These are phyloP conservation scores for Salix exigua DNA, from an alignment of 345 rosid genomes.

Conservation along the genomic window DNA sequence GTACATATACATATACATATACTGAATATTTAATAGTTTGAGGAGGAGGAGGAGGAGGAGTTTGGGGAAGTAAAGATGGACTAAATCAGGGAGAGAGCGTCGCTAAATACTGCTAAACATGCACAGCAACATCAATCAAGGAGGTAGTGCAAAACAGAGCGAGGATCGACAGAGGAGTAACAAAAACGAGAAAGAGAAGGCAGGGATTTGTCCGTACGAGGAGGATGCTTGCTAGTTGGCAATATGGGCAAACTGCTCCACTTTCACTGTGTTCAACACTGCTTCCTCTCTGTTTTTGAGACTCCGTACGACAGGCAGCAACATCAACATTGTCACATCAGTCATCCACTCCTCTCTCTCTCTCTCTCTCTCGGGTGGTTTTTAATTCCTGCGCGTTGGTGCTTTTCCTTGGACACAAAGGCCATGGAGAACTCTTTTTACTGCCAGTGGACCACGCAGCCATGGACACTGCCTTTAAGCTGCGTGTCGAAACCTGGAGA, in stretches of 20 bases:
- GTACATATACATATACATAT: no score
- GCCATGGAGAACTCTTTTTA: not conserved
- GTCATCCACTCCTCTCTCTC: not conserved
- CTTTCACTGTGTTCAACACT: conserved; percentile 34
- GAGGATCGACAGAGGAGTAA: not conserved
- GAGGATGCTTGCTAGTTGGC: not conserved
- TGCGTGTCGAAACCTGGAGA: no score
- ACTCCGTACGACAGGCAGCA: conserved; percentile 16
- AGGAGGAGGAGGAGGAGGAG: no score
- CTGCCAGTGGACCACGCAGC: not conserved
- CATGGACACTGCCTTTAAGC: no score
- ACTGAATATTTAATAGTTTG: no score
- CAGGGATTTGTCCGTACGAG: conserved; percentile 11
- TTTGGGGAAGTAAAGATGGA: no score
- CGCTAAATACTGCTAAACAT: not conserved
- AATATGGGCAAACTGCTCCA: conserved; percentile 6
- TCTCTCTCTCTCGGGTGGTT: not conserved
- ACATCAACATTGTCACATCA: conserved; percentile 20
- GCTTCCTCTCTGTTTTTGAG: not conserved
- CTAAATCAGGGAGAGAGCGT: no score
- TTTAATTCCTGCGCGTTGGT: not conserved
- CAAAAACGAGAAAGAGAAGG: not conserved
- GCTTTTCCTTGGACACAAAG: not conserved
- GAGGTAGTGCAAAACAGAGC: not conserved
- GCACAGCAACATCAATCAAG: not conserved